Base-by-base conservation (phyloP, 768 basidiomycete genomes). In the Lactarius pseudohatsudake region DNA sequence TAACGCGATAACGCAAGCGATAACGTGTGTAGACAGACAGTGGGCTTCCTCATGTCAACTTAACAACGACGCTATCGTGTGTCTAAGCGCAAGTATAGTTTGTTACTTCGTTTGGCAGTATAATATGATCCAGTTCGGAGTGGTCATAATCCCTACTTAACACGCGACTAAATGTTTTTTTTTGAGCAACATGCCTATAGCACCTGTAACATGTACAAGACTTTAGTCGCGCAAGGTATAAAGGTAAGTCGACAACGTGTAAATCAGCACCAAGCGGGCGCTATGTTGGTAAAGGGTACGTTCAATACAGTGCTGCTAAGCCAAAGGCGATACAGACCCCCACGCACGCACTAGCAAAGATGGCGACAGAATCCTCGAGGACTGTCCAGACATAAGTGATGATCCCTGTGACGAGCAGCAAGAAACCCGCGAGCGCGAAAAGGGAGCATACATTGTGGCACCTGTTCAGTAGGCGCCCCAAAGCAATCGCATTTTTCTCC, bases 281-380 rank as follows among this genome's bases (percentile, higher is more conserved):
- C 26, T 32, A 11, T 7, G 18, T 26, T 38, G 16, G 28, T 6
- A n/a, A 43, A 22, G 9, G 10, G n/a, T 6, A 36, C 2, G 20
- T 40, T 68, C 30, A 70, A 55, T 34, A 50, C 16, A 70, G 56
- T 40, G 64, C 69, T n/a, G 30, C 34, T 6, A 65, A 11, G 20
- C 64, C 67, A 15, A 69, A 26, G 43, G 50, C 16, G 13, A 70
- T 58, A 41, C 64, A 61, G 30, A 57, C 32, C 6, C 60, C 64
- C 3, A 70, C 61, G n/a, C 58, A 62, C 30, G 57, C 61, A 30
- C 69, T 69, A 3, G 61, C 67, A 54, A 69, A 69, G 26, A 70
- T 70, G 58, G 60, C 64, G 57, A 69, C 56, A 30, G 50, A 38
- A 40, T 22, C 50, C 26, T 62, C 67, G 8, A 70, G 61, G 40